These are phyloP conservation scores for Phaeomoniella chlamydospora DNA, from an alignment of 2,329 filamentous ascomycete species.

Conservation along the genomic window DNA sequence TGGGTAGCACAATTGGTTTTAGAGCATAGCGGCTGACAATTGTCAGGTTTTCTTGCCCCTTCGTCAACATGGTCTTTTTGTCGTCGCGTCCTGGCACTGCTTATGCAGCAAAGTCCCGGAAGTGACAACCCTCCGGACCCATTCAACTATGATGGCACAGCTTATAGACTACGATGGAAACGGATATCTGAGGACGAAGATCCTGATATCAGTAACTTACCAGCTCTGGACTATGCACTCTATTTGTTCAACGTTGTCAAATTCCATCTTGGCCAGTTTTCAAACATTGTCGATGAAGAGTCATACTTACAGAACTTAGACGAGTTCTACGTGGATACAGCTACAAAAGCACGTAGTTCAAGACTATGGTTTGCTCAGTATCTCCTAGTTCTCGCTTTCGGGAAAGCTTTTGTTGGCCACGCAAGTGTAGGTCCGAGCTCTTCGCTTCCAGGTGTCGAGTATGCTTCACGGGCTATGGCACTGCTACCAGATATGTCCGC, in stretches of 20 bases:
- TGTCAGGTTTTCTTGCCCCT: constrained; percentile 35
- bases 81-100: constrained; percentile 32
- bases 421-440: neutral
- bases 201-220: constrained; percentile 24
- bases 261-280: constrained; percentile 39
- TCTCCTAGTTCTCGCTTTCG: constrained; percentile 38
- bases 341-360: constrained; percentile 12
- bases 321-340: constrained; percentile 23
- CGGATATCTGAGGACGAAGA: constrained; percentile 8
- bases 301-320: constrained; percentile 31
- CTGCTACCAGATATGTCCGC: constrained; percentile 27
- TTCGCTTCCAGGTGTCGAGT: neutral
- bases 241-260: constrained; percentile 42
- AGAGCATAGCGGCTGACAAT: constrained; percentile 2
- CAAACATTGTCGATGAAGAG: constrained; percentile 40
- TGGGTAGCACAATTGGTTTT: constrained; percentile 13
- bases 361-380: constrained; percentile 39
- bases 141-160: constrained; percentile 35
- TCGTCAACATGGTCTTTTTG: constrained; percentile 44
- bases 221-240: constrained; percentile 35
- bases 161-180: constrained; percentile 38
- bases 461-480: constrained; percentile 23
- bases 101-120: constrained; percentile 31
- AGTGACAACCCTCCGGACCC: constrained; percentile 26
- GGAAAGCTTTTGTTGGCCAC: constrained; percentile 36